A percentile compares a stretch with the other conserved stretches of the same genome.
phyloP scores from a whole-genome alignment of 148 eudicot species.

The Rhododendron kiyosumense region DNA sequence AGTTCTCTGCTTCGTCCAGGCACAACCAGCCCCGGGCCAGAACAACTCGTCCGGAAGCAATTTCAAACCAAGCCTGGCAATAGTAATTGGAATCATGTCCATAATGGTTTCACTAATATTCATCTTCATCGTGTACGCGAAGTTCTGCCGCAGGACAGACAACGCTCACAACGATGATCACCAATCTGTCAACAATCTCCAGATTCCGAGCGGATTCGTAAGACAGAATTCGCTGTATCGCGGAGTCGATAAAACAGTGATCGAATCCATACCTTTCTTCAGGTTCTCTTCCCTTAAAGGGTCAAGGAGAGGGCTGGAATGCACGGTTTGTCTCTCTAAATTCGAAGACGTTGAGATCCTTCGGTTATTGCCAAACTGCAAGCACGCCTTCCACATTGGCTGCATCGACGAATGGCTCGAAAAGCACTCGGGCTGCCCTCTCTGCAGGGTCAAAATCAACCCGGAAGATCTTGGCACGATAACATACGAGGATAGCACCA shows the following conservation, averaged over 20 bases:
- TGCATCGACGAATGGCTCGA: slow-evolving; percentile 77
- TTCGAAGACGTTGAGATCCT: slow-evolving; percentile 59
- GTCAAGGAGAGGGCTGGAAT: slow-evolving; percentile 66
- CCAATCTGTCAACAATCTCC: not conserved
- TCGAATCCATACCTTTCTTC: slow-evolving; percentile 68
- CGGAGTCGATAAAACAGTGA: slow-evolving; percentile 50
- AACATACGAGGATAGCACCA: slow-evolving; percentile 31
- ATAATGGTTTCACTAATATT: slow-evolving; percentile 51
- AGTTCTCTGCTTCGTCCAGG: slow-evolving; percentile 12
- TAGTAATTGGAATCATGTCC: slow-evolving; percentile 53
- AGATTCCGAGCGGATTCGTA: slow-evolving; percentile 13
- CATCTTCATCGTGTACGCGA: slow-evolving; percentile 51
- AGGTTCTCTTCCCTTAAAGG: slow-evolving; percentile 62
- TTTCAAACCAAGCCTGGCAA: slow-evolving; percentile 75
- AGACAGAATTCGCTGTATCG: slow-evolving; percentile 25
- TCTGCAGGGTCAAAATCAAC: slow-evolving; percentile 53
- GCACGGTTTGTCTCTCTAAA: slow-evolving; percentile 62
- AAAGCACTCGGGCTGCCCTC: slow-evolving; percentile 67
- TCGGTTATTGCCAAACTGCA: slow-evolving; percentile 68
- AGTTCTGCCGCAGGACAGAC: slow-evolving; percentile 29
- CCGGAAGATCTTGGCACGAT: slow-evolving; percentile 30
- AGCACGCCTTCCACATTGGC: slow-evolving; percentile 64
- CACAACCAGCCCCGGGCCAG: slow-evolving; percentile 18
- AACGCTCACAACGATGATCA: not conserved
- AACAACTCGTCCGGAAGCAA: not conserved